Evolutionary conservation across 208 protist species (phyloP).

Genomic region (Leishmania tropica): DNA sequence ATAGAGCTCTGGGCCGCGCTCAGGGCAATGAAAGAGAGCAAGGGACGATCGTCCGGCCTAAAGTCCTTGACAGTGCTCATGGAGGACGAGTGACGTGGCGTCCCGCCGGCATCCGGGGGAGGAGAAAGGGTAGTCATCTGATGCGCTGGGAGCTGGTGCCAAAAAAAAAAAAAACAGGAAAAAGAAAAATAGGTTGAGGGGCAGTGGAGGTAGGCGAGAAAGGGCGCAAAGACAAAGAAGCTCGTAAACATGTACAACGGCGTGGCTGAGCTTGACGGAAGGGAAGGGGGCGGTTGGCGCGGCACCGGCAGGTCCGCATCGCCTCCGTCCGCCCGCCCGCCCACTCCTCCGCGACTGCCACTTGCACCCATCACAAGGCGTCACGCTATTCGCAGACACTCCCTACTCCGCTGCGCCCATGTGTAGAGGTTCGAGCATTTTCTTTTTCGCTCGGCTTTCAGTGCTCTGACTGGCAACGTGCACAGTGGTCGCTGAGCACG

Average conservation of each 20-base stretch:
- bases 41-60: conserved; percentile 30
- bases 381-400: neutral
- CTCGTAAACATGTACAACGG: neutral
- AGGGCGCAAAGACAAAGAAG: neutral
- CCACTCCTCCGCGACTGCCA: neutral
- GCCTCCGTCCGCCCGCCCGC: neutral
- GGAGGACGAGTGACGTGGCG: neutral
- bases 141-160: neutral
- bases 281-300: neutral
- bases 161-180: conserved; percentile 1
- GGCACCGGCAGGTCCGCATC: neutral
- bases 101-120: neutral
- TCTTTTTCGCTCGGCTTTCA: neutral
- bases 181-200: neutral
- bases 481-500: neutral
- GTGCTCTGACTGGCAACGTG: neutral
- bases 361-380: neutral
- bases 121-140: neutral
- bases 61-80: neutral
- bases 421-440: neutral
- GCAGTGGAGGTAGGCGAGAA: neutral
- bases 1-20: conserved; percentile 30
- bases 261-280: neutral
- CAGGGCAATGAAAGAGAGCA: conserved; percentile 53
- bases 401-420: neutral